These are phyloP conservation scores for Colletotrichum godetiae DNA, from an alignment of 2,329 filamentous ascomycete species.

Conservation along the genomic window DNA sequence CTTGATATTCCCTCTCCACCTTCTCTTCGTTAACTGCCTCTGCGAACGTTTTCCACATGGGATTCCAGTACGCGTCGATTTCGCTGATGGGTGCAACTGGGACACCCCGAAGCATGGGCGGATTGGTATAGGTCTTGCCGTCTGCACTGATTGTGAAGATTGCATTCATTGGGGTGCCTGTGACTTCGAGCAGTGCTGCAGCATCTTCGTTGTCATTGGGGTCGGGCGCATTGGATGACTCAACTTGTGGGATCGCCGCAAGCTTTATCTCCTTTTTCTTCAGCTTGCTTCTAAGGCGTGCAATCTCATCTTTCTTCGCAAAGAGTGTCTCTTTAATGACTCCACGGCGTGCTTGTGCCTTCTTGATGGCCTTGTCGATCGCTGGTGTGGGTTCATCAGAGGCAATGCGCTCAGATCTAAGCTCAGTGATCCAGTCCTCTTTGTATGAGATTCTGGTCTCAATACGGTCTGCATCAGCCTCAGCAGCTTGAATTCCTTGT, in stretches of 20 bases:
- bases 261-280: slow-evolving; percentile 9
- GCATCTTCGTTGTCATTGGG: slow-evolving; percentile 19
- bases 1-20: slow-evolving; percentile 11
- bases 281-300: not conserved
- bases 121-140: slow-evolving; percentile 40
- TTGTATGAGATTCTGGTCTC: slow-evolving; percentile 26
- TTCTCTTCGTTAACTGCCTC: slow-evolving; percentile 41
- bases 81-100: slow-evolving; percentile 45
- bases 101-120: slow-evolving; percentile 39
- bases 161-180: slow-evolving; percentile 25
- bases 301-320: slow-evolving; percentile 6
- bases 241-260: slow-evolving; percentile 10
- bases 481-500: not conserved
- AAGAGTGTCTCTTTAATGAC: not conserved
- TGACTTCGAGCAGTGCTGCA: slow-evolving; percentile 20
- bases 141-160: slow-evolving; percentile 37
- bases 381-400: not conserved
- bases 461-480: slow-evolving; percentile 8
- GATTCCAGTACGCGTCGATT: slow-evolving; percentile 44
- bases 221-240: slow-evolving; percentile 11
- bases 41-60: slow-evolving; percentile 45
- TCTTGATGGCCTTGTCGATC: slow-evolving; percentile 9
- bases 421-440: slow-evolving; percentile 2
- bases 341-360: not conserved
- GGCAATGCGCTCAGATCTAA: slow-evolving; percentile 10